phyloP scores from a whole-genome alignment of 139 green algal genomes.

The Trebouxia sp. region DNA sequence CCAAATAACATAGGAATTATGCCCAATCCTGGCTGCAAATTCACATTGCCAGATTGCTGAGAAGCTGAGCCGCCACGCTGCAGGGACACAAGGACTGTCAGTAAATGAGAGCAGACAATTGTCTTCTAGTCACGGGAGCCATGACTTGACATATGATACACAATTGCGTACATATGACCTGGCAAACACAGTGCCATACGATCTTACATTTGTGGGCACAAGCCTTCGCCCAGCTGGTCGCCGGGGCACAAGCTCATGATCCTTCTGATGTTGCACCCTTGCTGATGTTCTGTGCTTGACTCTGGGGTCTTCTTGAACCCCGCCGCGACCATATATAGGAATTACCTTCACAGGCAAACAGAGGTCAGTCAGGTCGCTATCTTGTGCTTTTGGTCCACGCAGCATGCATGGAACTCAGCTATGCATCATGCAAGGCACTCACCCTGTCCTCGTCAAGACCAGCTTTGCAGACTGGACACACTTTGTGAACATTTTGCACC shows the following conservation, averaged over 20 bases:
- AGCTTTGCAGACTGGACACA: slow-evolving; percentile 94
- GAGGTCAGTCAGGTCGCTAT: neutral
- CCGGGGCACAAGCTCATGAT: slow-evolving; percentile 35
- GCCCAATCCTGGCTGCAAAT: slow-evolving; percentile 48
- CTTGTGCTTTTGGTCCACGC: neutral
- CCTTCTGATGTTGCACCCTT: slow-evolving; percentile 30
- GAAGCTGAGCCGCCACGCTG: neutral
- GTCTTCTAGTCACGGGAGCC: too few species aligned
- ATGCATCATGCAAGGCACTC: too few species aligned
- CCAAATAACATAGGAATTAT: slow-evolving; percentile 86
- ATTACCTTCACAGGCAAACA: slow-evolving; percentile 54
- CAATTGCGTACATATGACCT: neutral
- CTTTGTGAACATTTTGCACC: slow-evolving; percentile 59
- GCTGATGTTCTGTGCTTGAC: slow-evolving; percentile 27
- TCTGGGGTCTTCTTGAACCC: slow-evolving; percentile 59
- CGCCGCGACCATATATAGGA: slow-evolving; percentile 84
- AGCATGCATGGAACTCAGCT: too few species aligned
- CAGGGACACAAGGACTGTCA: too few species aligned
- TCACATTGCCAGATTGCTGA: slow-evolving; percentile 28
- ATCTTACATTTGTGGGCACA: slow-evolving; percentile 34
- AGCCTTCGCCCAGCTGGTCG: slow-evolving; percentile 62
- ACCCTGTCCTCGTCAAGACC: slow-evolving; percentile 83
- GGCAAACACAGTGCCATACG: neutral
- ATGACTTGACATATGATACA: too few species aligned
- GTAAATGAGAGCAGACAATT: too few species aligned